A percentile compares a stretch with the other conserved stretches of the same genome.
Conservation (phyloP, 306 rosid genomes). For the Inga laurina region DNA sequence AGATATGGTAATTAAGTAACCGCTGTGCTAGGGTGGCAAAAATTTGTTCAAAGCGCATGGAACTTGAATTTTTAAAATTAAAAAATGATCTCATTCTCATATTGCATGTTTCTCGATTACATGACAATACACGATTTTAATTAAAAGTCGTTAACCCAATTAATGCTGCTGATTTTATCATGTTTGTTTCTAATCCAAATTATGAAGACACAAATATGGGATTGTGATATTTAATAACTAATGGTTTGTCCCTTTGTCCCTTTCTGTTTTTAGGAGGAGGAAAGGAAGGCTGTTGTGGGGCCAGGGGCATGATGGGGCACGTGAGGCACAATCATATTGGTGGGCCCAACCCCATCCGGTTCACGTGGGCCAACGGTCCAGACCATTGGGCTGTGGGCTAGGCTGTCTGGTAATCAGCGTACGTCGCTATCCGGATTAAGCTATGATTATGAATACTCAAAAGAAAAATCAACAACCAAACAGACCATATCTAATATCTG, state of each 20-base stretch:
- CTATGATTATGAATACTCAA: constrained; percentile 5
- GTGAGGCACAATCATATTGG: constrained; percentile 35
- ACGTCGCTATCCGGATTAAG: constrained; percentile 5
- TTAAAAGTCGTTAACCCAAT: not conserved
- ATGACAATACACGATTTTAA: not conserved
- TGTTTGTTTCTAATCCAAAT: not conserved
- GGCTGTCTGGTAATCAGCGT: constrained; percentile 21
- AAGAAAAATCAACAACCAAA: not conserved
- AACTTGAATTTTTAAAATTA: not conserved
- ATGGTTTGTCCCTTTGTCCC: not conserved
- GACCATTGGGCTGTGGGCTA: constrained; percentile 49
- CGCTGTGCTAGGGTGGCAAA: not conserved
- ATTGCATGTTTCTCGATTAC: not conserved
- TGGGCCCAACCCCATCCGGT: constrained; percentile 43
- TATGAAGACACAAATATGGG: not conserved
- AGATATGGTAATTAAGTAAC: not conserved
- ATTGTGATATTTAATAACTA: not conserved
- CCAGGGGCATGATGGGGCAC: constrained; percentile 26
- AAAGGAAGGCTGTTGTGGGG: constrained; percentile 40
- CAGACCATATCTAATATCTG: not conserved
- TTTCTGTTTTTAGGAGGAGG: not conserved
- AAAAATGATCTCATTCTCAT: not conserved
- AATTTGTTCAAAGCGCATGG: not conserved
- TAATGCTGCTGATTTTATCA: not conserved
- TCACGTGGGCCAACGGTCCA: constrained; percentile 52